Evolutionary conservation across 2,329 filamentous ascomycete species (phyloP).

Genomic region (Aspergillus terreus): DNA sequence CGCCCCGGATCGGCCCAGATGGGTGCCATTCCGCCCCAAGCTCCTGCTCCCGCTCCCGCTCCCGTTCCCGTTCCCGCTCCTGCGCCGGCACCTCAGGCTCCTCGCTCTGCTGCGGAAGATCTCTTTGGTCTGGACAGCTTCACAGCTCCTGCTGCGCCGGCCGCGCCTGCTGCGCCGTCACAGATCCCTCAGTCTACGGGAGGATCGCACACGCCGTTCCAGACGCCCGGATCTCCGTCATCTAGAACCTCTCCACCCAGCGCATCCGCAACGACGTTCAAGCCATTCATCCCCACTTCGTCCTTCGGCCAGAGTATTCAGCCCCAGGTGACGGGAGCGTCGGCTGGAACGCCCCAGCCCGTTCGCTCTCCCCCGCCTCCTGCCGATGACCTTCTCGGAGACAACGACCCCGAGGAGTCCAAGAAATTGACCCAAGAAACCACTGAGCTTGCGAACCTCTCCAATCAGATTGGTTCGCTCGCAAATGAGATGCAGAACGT

Average conservation of each 20-base stretch:
- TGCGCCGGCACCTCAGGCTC: constrained; percentile 47
- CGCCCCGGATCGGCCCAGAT: constrained; percentile 38
- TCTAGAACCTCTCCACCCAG: constrained; percentile 35
- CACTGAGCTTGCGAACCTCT: constrained; percentile 88
- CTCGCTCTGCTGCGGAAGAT: constrained; percentile 84
- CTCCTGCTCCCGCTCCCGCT: constrained; percentile 38
- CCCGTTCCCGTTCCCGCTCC: constrained; percentile 1
- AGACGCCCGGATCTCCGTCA: constrained; percentile 48
- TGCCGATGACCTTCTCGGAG: constrained; percentile 83
- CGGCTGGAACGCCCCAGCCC: constrained; percentile 30
- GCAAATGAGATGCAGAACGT: constrained; percentile 94
- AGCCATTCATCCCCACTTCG: constrained; percentile 88
- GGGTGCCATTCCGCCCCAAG: constrained; percentile 42
- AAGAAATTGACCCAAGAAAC: constrained; percentile 87
- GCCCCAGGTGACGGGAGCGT: constrained; percentile 69
- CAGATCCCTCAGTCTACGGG: constrained; percentile 68
- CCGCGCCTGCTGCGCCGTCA: constrained; percentile 52
- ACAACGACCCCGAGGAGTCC: constrained; percentile 82
- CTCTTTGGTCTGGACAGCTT: constrained; percentile 86
- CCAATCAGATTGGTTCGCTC: constrained; percentile 87
- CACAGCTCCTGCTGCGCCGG: constrained; percentile 47
- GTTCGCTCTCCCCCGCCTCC: constrained; percentile 46
- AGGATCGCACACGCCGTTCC: constrained; percentile 61
- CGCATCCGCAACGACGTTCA: constrained; percentile 61
- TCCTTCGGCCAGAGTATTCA: constrained; percentile 83